Conservation (phyloP, 805 yeast genomes). For the Metschnikowia koreensis region DNA sequence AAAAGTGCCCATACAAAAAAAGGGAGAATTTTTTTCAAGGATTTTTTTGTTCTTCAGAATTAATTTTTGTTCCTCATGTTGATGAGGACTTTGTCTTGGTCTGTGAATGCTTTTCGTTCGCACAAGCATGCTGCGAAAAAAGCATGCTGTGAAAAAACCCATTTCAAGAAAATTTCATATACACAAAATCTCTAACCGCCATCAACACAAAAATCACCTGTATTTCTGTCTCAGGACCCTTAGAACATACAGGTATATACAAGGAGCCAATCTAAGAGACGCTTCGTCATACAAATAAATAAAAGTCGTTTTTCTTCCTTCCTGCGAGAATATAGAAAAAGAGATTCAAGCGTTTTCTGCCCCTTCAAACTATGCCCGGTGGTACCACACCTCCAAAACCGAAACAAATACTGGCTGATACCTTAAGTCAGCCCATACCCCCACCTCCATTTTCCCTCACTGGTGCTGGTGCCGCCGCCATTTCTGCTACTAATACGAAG, state of each 20-base stretch:
- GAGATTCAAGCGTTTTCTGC: neutral
- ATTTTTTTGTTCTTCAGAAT: neutral
- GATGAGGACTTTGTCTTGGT: neutral
- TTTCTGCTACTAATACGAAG: conserved; percentile 7
- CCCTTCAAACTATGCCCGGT: conserved; percentile 9
- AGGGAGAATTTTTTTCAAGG: neutral
- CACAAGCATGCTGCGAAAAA: conserved; percentile 3
- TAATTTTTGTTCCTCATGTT: neutral
- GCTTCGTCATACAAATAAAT: neutral
- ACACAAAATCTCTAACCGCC: neutral
- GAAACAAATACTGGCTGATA: neutral
- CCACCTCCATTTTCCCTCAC: conserved; percentile 14
- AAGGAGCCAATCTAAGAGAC: neutral
- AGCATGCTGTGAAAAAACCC: neutral
- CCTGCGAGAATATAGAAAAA: neutral
- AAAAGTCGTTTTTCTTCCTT: neutral
- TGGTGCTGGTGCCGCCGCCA: conserved; percentile 12
- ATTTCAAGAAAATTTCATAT: neutral
- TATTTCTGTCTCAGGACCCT: neutral
- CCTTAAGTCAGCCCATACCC: conserved; percentile 1
- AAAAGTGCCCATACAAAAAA: neutral
- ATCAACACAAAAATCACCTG: neutral
- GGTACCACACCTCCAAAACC: conserved; percentile 4
- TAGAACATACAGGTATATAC: neutral
- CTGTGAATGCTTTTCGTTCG: neutral